A percentile compares a stretch with the other conserved stretches of the same genome.
These are phyloP conservation scores for Stemphylium lycopersici DNA, from an alignment of 2,329 filamentous ascomycete species.

Conservation along the genomic window DNA sequence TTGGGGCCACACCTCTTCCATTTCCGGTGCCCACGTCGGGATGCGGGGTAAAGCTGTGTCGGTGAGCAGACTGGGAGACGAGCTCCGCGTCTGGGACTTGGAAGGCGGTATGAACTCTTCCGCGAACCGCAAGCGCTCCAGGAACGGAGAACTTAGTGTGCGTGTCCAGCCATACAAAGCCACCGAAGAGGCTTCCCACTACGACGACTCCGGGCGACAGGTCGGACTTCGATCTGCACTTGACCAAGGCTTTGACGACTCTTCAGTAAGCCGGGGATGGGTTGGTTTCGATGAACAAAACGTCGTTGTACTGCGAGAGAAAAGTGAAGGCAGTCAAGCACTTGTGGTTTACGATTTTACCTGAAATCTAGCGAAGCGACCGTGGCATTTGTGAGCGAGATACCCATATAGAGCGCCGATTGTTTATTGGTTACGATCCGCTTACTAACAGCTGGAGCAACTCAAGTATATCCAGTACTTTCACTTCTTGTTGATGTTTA, in stretches of 20 bases:
- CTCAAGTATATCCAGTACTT: too few relatives aligned
- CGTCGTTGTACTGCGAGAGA: slow-evolving; percentile 83
- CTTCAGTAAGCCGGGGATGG: slow-evolving; percentile 63
- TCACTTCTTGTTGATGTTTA: too few relatives aligned
- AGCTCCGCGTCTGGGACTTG: slow-evolving; percentile 81
- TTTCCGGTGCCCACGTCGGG: slow-evolving; percentile 84
- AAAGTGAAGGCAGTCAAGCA: slow-evolving; percentile 69
- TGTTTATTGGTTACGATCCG: neutral
- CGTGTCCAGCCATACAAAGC: slow-evolving; percentile 54
- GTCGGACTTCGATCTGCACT: slow-evolving; percentile 45
- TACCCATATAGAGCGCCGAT: neutral
- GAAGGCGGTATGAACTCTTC: slow-evolving; percentile 69
- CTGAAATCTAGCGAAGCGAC: slow-evolving; percentile 38
- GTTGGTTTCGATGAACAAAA: slow-evolving; percentile 91
- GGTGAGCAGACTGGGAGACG: slow-evolving; percentile 76
- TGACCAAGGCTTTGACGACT: slow-evolving; percentile 46
- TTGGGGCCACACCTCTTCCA: slow-evolving; percentile 91
- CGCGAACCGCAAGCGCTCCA: slow-evolving; percentile 49
- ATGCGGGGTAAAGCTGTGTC: slow-evolving; percentile 86
- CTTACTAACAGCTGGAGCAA: too few relatives aligned
- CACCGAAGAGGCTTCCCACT: slow-evolving; percentile 18
- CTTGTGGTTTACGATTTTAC: slow-evolving; percentile 90
- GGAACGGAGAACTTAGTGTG: slow-evolving; percentile 60
- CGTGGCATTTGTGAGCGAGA: neutral
- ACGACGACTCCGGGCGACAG: slow-evolving; percentile 32